These are phyloP conservation scores for Bruguiera gymnorhiza DNA, from an alignment of 345 rosid genomes.

Conservation along the genomic window DNA sequence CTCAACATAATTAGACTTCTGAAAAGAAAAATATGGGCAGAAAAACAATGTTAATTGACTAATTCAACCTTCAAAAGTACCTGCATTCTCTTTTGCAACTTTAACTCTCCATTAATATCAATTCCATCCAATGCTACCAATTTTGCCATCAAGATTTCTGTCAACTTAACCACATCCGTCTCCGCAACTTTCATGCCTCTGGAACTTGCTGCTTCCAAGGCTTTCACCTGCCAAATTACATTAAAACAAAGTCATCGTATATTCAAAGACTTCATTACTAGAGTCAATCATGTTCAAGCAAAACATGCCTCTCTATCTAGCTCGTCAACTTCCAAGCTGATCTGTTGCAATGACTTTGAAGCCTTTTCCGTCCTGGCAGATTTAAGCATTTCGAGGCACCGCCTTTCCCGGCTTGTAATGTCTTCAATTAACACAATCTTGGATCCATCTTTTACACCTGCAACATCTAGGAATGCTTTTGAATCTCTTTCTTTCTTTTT, in stretches of 20 bases:
- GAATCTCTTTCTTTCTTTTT: slow-evolving; percentile 34
- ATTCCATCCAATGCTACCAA: slow-evolving; percentile 26
- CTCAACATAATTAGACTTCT: not conserved
- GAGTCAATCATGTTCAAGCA: not conserved
- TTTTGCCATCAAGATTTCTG: slow-evolving; percentile 20
- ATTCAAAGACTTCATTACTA: not conserved
- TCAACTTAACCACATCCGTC: slow-evolving; percentile 18
- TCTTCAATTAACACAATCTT: slow-evolving; percentile 27
- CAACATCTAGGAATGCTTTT: slow-evolving; percentile 19
- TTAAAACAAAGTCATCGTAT: not conserved
- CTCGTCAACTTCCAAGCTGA: slow-evolving; percentile 22
- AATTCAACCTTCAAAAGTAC: not conserved
- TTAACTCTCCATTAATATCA: slow-evolving; percentile 17
- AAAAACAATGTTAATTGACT: not conserved
- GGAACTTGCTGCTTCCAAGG: slow-evolving; percentile 13
- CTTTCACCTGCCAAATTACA: slow-evolving; percentile 15
- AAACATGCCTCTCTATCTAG: slow-evolving; percentile 14
- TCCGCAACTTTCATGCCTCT: slow-evolving; percentile 17
- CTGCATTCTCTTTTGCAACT: slow-evolving; percentile 24
- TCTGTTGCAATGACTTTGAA: slow-evolving; percentile 16
- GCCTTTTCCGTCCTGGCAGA: slow-evolving; percentile 24
- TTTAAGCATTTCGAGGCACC: slow-evolving; percentile 27
- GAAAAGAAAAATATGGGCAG: not conserved
- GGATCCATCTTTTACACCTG: slow-evolving; percentile 28
- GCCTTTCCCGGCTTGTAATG: slow-evolving; percentile 22